Evolutionary conservation across 768 basidiomycete genomes (phyloP), one percentile per base, ranked within the genome.

Genomic region (Cystofilobasidium capitatum): DNA sequence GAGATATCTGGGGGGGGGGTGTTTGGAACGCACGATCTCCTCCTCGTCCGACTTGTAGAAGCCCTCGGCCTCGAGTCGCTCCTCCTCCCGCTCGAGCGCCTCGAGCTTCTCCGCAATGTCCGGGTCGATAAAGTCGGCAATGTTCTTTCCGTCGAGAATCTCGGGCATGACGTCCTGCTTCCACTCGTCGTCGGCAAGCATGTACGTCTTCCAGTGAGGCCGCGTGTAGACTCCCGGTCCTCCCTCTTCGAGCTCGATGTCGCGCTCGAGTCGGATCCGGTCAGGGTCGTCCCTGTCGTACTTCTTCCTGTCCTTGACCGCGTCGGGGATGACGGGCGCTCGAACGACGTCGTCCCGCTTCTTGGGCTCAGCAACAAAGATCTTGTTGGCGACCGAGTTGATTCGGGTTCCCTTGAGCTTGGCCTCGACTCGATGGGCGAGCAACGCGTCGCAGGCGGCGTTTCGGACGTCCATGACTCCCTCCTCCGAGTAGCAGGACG

Each of bases 141-240:
- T 79, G 79, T 99, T 99, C 83, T 97, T 97, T 79, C 96, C 96
- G 72, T 97, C 86, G 86, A 91, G 86, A 74, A 99, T 89, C 77
- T 99, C 96, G n/a, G 96, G 96, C n/a, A 98, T 88, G 71, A 84
- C 82, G 74, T 99, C 96, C 79, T 85, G 81, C 80, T 96, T 99
- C 96, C 96, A 99, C 51, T 89, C 87, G 42, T 88, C 85, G 75
- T 96, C 86, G 29, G 85, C 82, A 67, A 99, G 85, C 33, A 96
- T 66, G 79, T 96, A 98, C 77, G 90, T 84, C 82, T 91, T 85
- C 79, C 87, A 69, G 42, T 58, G 54, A 29, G 68, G 68, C 45
- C 37, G 84, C 70, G 89, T 91, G 79, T 86, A 94, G 31, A 94
- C 88, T 54, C 92, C 93, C 26, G 91, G 84, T 55, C 89, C 91